phyloP scores from a whole-genome alignment of 2,329 filamentous ascomycete species.

The Shiraia bambusicola region DNA sequence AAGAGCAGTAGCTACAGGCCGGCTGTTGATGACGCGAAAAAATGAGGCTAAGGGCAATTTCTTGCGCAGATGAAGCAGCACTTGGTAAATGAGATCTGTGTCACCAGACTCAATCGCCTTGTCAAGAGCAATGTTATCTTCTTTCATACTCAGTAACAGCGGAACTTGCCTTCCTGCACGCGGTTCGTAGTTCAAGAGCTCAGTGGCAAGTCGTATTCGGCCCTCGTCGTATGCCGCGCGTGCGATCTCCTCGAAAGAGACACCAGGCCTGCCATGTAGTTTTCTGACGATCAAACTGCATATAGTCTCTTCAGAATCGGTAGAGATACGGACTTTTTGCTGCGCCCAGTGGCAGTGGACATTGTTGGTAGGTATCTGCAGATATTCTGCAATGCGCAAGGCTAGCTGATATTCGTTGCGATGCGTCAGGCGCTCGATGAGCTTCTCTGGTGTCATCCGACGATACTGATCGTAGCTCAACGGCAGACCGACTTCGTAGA shows the following conservation, averaged over 20 bases:
- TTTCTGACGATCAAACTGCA: slow-evolving; percentile 85
- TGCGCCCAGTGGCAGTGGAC: slow-evolving; percentile 98
- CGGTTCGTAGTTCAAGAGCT: slow-evolving; percentile 89
- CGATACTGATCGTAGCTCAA: slow-evolving; percentile 93
- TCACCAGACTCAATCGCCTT: slow-evolving; percentile 96
- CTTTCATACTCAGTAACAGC: slow-evolving; percentile 88
- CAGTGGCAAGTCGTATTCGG: slow-evolving; percentile 80
- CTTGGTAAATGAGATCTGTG: slow-evolving; percentile 87
- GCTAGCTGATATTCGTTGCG: slow-evolving; percentile 90
- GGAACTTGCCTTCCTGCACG: slow-evolving; percentile 95
- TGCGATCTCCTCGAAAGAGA: slow-evolving; percentile 94
- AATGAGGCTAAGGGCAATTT: slow-evolving; percentile 88
- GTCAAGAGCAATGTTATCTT: slow-evolving; percentile 91
- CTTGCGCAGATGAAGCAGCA: slow-evolving; percentile 83
- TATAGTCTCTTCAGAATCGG: slow-evolving; percentile 83
- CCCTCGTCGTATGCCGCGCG: slow-evolving; percentile 93
- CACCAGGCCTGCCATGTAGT: slow-evolving; percentile 82
- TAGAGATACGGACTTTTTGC: slow-evolving; percentile 83
- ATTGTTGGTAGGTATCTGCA: slow-evolving; percentile 80
- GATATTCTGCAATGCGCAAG: slow-evolving; percentile 81
- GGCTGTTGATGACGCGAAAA: slow-evolving; percentile 85
- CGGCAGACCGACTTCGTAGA: slow-evolving; percentile 86
- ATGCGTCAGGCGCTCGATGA: slow-evolving; percentile 84
- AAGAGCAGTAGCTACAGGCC: slow-evolving; percentile 82
- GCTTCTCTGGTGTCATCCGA: slow-evolving; percentile 81